A percentile compares a stretch with the other conserved stretches of the same genome.
phyloP scores from a whole-genome alignment of 768 basidiomycete genomes.

The Leccinum disarticulatum region DNA sequence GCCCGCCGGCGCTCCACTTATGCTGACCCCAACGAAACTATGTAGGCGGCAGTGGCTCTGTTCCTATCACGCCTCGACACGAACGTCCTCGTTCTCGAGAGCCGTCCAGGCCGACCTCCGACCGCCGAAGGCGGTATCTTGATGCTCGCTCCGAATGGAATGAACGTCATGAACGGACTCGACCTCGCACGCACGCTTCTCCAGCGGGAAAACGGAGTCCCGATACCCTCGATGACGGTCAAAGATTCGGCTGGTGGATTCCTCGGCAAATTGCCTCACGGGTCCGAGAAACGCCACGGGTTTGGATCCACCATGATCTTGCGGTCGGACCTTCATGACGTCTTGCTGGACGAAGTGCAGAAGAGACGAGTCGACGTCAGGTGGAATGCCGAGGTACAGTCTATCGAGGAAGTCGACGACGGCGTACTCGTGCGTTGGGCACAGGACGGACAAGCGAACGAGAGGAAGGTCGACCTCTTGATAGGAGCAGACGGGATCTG shows the following conservation, averaged over 20 bases:
- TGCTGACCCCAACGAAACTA: background rate
- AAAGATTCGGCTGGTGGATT: constrained; percentile 21
- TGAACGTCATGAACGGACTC: constrained; percentile 30
- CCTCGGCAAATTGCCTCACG: constrained; percentile 27
- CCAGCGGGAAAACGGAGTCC: constrained; percentile 20
- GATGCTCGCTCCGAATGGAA: constrained; percentile 31
- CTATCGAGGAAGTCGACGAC: constrained; percentile 23
- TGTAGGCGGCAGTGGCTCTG: constrained; percentile 23
- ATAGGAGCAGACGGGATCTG: constrained; percentile 34
- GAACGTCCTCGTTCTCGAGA: constrained; percentile 25
- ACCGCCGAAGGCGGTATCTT: constrained; percentile 26
- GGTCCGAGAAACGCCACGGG: constrained; percentile 27
- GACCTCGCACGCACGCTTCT: constrained; percentile 25
- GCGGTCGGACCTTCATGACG: constrained; percentile 33
- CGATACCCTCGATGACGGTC: constrained; percentile 22
- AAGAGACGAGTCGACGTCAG: constrained; percentile 15
- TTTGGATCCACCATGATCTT: constrained; percentile 26
- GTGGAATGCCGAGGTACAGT: constrained; percentile 27
- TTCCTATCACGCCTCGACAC: constrained; percentile 26
- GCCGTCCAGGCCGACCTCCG: constrained; percentile 17
- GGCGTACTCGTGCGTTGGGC: constrained; percentile 29
- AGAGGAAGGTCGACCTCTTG: constrained; percentile 31
- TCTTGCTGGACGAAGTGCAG: constrained; percentile 31
- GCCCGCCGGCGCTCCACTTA: background rate
- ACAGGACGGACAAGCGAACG: constrained; percentile 17